phyloP scores from a whole-genome alignment of 305 asterid species.

The Solanum hybrid region DNA sequence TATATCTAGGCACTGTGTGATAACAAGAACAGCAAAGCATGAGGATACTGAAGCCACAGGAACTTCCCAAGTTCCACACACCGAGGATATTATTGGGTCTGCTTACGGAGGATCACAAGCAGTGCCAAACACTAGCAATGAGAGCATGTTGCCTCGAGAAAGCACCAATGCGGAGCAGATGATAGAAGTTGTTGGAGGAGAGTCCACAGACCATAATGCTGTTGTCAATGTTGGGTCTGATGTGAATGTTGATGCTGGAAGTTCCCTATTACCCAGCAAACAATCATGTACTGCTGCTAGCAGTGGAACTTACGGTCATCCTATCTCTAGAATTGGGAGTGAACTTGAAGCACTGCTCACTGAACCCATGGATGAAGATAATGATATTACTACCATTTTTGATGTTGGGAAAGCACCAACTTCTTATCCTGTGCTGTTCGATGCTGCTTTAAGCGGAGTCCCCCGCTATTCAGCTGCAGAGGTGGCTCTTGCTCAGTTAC shows the following conservation, averaged over 20 bases:
- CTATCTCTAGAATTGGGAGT: background rate
- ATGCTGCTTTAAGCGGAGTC: background rate
- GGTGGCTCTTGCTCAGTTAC: background rate
- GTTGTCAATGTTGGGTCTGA: background rate
- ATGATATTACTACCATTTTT: background rate
- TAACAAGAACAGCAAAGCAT: conserved; percentile 17
- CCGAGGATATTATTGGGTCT: conserved; percentile 1
- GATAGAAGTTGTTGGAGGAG: background rate
- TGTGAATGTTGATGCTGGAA: background rate
- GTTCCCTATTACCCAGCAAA: background rate
- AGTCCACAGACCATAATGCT: background rate
- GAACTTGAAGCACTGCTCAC: background rate
- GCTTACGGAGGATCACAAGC: background rate
- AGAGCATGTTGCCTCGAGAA: background rate
- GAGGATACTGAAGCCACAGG: conserved; percentile 9
- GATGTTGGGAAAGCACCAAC: background rate
- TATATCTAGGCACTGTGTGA: conserved; percentile 16
- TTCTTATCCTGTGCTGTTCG: background rate
- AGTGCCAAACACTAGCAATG: background rate
- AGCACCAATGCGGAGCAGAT: background rate
- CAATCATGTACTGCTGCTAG: background rate
- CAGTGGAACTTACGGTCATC: background rate
- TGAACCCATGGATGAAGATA: background rate
- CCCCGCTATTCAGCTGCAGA: background rate
- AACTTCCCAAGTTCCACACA: background rate